Evolutionary conservation across 495 filamentous ascomycete species (phyloP).

Genomic region (Lophiostoma macrostomum): DNA sequence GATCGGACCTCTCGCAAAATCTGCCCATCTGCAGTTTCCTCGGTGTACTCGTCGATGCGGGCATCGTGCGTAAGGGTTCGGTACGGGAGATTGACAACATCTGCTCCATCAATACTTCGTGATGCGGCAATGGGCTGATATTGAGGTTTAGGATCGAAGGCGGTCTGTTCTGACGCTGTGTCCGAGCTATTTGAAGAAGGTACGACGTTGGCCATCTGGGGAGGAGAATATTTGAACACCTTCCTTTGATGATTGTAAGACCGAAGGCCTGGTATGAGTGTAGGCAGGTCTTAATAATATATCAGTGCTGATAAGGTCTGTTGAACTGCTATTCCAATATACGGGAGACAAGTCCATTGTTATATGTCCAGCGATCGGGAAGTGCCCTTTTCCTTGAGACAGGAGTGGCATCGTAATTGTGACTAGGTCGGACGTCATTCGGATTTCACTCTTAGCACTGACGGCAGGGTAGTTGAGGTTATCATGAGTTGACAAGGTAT

Average conservation of each 20-base stretch:
- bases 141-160: not conserved
- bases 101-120: conserved; percentile 19
- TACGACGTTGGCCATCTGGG: not conserved
- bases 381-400: too few relatives aligned
- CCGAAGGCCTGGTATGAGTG: not conserved
- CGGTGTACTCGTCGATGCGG: conserved; percentile 61
- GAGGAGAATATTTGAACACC: not conserved
- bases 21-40: conserved; percentile 57
- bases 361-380: not conserved
- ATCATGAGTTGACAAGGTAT: not conserved
- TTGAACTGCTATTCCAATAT: too few relatives aligned
- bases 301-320: too few relatives aligned
- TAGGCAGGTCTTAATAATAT: not conserved
- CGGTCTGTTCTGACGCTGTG: conserved; percentile 5
- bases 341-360: not conserved
- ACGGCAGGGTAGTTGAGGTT: not conserved
- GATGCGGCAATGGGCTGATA: conserved; percentile 15
- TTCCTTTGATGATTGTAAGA: not conserved
- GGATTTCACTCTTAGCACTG: not conserved
- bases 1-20: conserved; percentile 57
- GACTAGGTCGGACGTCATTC: conserved; percentile 10
- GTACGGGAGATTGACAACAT: conserved; percentile 56
- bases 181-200: too few relatives aligned
- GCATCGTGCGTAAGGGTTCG: conserved; percentile 59
- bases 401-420: too few relatives aligned